A percentile compares a stretch with the other conserved stretches of the same genome.
Evolutionary conservation across 106 monocot genomes (phyloP).

Genomic region (Iris macrosiphon): DNA sequence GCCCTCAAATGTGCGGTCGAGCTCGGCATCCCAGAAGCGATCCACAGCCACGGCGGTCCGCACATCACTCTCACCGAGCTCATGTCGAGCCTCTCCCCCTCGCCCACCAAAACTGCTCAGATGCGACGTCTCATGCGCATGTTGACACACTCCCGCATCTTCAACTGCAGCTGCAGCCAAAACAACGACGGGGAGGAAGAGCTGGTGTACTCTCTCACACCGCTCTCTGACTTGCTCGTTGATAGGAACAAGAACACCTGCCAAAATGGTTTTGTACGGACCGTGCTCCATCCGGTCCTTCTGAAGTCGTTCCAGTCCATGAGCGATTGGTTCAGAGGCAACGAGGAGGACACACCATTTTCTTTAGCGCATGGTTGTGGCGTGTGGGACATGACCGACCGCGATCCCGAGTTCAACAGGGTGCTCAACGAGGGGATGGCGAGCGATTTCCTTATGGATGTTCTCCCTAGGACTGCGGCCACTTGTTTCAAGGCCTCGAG

Average conservation of each 20-base stretch:
- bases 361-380: neutral
- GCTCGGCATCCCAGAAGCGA: no score
- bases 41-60: no score
- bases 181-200: neutral
- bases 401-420: neutral
- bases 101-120: neutral
- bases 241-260: neutral
- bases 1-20: no score
- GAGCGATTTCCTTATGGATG: slow-evolving; percentile 5
- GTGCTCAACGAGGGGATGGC: slow-evolving; percentile 12
- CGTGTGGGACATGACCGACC: neutral
- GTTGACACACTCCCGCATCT: slow-evolving; percentile 2
- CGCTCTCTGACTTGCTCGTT: slow-evolving; percentile 11
- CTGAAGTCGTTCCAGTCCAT: neutral
- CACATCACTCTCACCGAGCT: slow-evolving; percentile 13
- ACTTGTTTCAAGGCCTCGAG: neutral
- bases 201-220: slow-evolving; percentile 1
- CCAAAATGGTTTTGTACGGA: neutral
- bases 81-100: neutral
- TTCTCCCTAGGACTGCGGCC: neutral
- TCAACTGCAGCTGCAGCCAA: neutral
- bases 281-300: neutral
- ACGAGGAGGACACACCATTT: neutral
- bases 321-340: slow-evolving; percentile 1
- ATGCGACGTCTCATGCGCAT: slow-evolving; percentile 16